These are phyloP conservation scores for Micractinium sp. DNA, from an alignment of 139 green algal genomes.

Conservation along the genomic window DNA sequence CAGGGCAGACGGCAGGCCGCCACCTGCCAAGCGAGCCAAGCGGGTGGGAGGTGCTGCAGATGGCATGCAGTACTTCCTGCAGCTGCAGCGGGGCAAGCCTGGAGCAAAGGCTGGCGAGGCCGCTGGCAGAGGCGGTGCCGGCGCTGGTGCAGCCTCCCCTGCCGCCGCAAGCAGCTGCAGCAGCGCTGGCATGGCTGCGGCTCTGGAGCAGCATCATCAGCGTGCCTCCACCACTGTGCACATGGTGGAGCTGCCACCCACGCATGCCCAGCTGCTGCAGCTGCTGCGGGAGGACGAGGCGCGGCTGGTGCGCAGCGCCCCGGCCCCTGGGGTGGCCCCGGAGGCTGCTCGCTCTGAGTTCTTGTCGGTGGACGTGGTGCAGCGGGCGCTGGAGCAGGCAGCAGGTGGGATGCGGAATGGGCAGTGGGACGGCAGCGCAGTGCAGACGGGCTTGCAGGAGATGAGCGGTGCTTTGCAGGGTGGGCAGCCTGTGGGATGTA, in stretches of 20 bases:
- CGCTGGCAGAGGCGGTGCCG: neutral
- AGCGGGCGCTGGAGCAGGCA: constrained; percentile 26
- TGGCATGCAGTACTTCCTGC: constrained; percentile 40
- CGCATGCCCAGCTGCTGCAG: constrained; percentile 34
- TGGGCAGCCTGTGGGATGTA: no score
- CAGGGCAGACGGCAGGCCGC: neutral
- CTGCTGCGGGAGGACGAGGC: constrained; percentile 34
- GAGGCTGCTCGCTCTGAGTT: constrained; percentile 26
- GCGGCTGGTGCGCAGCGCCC: neutral
- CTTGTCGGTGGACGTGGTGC: neutral
- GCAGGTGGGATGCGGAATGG: neutral
- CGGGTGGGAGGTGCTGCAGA: neutral
- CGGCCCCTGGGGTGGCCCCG: neutral
- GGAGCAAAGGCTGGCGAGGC: neutral
- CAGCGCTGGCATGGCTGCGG: neutral
- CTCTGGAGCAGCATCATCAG: neutral
- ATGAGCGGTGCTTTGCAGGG: no score
- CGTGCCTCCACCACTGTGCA: neutral
- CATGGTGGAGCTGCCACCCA: constrained; percentile 37
- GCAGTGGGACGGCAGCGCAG: no score
- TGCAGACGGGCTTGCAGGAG: no score
- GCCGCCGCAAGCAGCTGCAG: constrained; percentile 15
- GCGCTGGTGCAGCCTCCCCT: neutral
- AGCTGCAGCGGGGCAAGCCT: constrained; percentile 23
- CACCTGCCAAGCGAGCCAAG: constrained; percentile 13